A percentile compares a stretch with the other conserved stretches of the same genome.
phyloP scores from a whole-genome alignment of 2,329 filamentous ascomycete genomes.

The Diaporthe citrichinensis region DNA sequence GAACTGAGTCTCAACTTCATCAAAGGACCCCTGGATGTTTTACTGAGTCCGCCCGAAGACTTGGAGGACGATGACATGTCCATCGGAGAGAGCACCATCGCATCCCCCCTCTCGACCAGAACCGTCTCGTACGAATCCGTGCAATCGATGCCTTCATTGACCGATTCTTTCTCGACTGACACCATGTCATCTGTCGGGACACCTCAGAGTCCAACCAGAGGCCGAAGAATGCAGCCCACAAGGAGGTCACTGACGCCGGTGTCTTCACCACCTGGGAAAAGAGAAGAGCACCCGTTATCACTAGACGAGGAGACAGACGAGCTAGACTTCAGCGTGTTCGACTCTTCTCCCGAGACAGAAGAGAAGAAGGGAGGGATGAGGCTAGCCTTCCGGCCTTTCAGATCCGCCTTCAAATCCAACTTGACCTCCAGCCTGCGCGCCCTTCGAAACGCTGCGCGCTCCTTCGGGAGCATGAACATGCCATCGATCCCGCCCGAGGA shows the following conservation, averaged over 20 bases:
- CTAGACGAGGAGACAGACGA: slow-evolving; percentile 57
- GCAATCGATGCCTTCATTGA: slow-evolving; percentile 65
- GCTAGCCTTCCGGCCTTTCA: slow-evolving; percentile 60
- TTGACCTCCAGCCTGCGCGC: slow-evolving; percentile 76
- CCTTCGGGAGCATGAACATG: slow-evolving; percentile 74
- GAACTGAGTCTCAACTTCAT: slow-evolving; percentile 68
- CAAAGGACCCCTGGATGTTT: slow-evolving; percentile 69
- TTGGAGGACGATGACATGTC: slow-evolving; percentile 62
- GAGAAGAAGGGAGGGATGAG: slow-evolving; percentile 44
- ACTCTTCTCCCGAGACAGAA: slow-evolving; percentile 48
- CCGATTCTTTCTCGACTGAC: slow-evolving; percentile 67
- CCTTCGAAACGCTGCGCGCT: slow-evolving; percentile 74
- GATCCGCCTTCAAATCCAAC: slow-evolving; percentile 77
- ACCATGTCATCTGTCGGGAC: slow-evolving; percentile 63
- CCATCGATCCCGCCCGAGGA: slow-evolving; percentile 76
- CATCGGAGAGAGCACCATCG: slow-evolving; percentile 66
- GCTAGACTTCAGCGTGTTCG: slow-evolving; percentile 64
- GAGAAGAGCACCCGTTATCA: slow-evolving; percentile 67
- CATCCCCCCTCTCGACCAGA: slow-evolving; percentile 66
- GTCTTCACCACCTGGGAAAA: slow-evolving; percentile 66
- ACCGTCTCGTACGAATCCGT: slow-evolving; percentile 73
- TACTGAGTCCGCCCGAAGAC: slow-evolving; percentile 74
- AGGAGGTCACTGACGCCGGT: slow-evolving; percentile 69
- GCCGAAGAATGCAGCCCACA: slow-evolving; percentile 58
- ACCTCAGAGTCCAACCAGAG: slow-evolving; percentile 59